These are phyloP conservation scores for Jaminaea rosea DNA, from an alignment of 1,284 basidiomycete genomes.

Conservation along the genomic window DNA sequence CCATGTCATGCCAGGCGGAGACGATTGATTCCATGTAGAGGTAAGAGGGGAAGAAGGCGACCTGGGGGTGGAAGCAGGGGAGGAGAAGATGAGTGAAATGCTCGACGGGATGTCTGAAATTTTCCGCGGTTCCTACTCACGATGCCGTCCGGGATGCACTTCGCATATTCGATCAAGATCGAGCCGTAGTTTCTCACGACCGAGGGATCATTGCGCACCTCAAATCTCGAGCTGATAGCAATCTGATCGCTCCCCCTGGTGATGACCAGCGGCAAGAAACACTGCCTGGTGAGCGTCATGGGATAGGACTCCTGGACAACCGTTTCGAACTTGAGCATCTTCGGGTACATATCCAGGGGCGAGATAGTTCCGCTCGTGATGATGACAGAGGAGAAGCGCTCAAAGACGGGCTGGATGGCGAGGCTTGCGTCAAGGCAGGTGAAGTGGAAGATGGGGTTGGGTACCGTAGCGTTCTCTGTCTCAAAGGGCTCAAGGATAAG, in stretches of 20 bases:
- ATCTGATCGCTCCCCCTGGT: constrained; percentile 97
- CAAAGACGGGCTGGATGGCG: constrained; percentile 95
- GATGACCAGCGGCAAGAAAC: constrained; percentile 95
- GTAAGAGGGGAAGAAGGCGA: constrained; percentile 98
- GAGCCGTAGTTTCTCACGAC: constrained; percentile 98
- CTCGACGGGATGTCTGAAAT: no score
- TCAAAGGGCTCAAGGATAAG: constrained; percentile 98
- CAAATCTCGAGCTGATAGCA: constrained; percentile 96
- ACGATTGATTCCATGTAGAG: constrained; percentile 99
- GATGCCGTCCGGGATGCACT: constrained; percentile 96
- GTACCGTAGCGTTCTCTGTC: constrained; percentile 95
- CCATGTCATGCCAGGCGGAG: constrained; percentile 99
- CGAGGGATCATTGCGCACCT: constrained; percentile 96
- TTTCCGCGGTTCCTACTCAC: no score
- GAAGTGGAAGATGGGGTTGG: constrained; percentile 97
- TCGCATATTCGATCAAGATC: constrained; percentile 94
- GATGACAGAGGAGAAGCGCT: constrained; percentile 94
- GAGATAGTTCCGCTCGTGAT: constrained; percentile 98
- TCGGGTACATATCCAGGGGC: constrained; percentile 98
- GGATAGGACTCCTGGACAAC: constrained; percentile 94
- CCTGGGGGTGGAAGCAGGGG: no score
- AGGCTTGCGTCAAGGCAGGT: constrained; percentile 95
- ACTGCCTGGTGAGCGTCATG: constrained; percentile 94
- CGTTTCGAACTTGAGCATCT: constrained; percentile 97
- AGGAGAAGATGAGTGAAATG: no score